Evolutionary conservation across 139 green algal genomes (phyloP), one percentile per base, ranked within the genome.

Genomic region (Chlorella sp.): DNA sequence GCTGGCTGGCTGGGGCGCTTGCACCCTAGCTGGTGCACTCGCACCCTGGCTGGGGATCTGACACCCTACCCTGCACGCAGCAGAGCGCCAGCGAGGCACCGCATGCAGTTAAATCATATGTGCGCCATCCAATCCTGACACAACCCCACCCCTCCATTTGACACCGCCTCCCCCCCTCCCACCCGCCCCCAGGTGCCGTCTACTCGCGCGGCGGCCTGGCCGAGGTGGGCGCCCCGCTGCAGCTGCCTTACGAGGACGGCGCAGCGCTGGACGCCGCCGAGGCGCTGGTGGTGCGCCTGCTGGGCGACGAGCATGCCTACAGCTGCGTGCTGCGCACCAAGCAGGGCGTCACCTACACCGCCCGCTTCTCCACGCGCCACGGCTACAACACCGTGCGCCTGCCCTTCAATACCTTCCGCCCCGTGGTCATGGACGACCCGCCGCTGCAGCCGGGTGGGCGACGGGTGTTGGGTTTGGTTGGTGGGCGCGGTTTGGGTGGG

Each of bases 221-320:
- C 16, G 90, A 96, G 84, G 88, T 95, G 16, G 89, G 86, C 13
- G 76, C 81, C 11, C 73, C 26, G 9, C n/a, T 94, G 56, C 9
- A 41, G 44, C n/a, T 73, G 34, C 46, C 75, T 3, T 20, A 34
- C 6, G n/a, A 32, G 6, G 74, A 83, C 30, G n/a, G 2, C 2
- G 51, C 51, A 3, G 51, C 26, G 2, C 90, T 95, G n/a, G 82
- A 72, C 22, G 83, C 65, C 46, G 90, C 87, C 8, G 97, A 99
- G 91, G 96, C 92, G 9, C 58, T 99, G 24, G 82, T 96, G 11
- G 44, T 99, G 76, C 90, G 94, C 11, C 67, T 96, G 17, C 84
- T 86, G 30, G 91, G 93, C 28, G 97, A 99, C 78, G 95, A 91
- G n/a, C 92, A 98, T 73, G 38, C 78, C 0, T 99, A 99, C 92